Percentiles rank a stretch among this genome's conserved stretches.
Evolutionary conservation across 257 asterid genomes (phyloP).

Genomic region (Fraxinus quadrangulata): DNA sequence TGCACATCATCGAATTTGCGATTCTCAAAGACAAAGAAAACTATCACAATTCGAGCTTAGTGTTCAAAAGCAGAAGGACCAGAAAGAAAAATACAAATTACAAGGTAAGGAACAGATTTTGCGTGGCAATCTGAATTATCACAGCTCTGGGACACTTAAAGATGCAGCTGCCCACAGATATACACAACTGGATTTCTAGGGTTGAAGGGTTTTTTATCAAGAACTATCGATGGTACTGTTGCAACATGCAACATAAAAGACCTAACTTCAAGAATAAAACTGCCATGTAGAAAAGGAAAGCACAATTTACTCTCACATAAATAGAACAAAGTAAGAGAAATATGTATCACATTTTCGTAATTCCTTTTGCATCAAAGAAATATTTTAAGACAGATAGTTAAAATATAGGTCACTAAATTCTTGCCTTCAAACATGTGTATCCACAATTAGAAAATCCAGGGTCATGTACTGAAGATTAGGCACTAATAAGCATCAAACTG

Average conservation of each 20-base stretch:
- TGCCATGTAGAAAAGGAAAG: background rate
- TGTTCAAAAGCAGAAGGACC: constrained; percentile 5
- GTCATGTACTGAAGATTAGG: background rate
- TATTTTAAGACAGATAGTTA: background rate
- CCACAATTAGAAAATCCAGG: background rate
- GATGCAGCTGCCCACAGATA: constrained; percentile 22
- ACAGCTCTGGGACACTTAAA: background rate
- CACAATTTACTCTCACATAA: background rate
- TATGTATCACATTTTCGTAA: background rate
- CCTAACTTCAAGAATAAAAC: background rate
- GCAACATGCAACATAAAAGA: background rate
- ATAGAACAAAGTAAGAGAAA: constrained; percentile 13
- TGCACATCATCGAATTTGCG: background rate
- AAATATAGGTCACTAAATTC: background rate
- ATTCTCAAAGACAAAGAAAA: background rate
- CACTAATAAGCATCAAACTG: background rate
- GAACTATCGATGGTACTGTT: background rate
- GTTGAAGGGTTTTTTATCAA: too few species aligned
- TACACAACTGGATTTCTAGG: background rate
- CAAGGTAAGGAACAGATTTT: background rate
- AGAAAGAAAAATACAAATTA: background rate
- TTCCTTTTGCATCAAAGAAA: background rate
- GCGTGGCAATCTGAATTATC: background rate
- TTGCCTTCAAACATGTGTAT: constrained; percentile 3
- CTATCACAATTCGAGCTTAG: background rate